phyloP scores from a whole-genome alignment of 352 stramenopile species.

The Blastocystis sp. region DNA sequence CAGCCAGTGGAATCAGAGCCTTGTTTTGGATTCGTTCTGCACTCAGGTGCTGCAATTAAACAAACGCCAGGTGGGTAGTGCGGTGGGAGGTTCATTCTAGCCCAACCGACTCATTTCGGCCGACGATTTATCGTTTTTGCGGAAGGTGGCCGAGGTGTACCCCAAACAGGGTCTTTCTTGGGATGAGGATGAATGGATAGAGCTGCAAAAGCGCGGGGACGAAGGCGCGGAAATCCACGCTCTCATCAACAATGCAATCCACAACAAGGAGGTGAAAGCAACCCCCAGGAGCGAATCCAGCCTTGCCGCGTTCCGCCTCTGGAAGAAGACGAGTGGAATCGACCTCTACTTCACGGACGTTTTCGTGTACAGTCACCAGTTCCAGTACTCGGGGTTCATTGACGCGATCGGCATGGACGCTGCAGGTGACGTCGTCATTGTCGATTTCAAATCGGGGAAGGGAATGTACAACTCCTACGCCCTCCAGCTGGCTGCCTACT shows the following conservation, averaged over 20 bases:
- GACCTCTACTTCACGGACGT: conserved; percentile 62
- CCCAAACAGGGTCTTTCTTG: conserved; percentile 10
- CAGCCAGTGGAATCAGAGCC: conserved; percentile 18
- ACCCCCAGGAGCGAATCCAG: neutral
- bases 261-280: conserved; percentile 1
- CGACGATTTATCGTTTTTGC: conserved; percentile 40
- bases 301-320: conserved; percentile 26
- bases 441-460: conserved; percentile 64
- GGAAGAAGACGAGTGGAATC: conserved; percentile 33
- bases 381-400: conserved; percentile 28
- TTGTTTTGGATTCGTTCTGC: conserved; percentile 35
- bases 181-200: neutral
- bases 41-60: conserved; percentile 22
- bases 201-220: conserved; percentile 4
- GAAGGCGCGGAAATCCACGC: conserved; percentile 39
- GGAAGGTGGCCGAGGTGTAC: conserved; percentile 5
- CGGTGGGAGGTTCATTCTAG: neutral
- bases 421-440: neutral
- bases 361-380: conserved; percentile 43
- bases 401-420: conserved; percentile 18
- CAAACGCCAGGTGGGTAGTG: conserved; percentile 1
- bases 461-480: conserved; percentile 41
- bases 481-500: conserved; percentile 55
- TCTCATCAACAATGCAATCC: conserved; percentile 6
- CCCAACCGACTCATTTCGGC: conserved; percentile 31